Conservation (phyloP, 2,329 filamentous ascomycete genomes). For the Colletotrichum lini region DNA sequence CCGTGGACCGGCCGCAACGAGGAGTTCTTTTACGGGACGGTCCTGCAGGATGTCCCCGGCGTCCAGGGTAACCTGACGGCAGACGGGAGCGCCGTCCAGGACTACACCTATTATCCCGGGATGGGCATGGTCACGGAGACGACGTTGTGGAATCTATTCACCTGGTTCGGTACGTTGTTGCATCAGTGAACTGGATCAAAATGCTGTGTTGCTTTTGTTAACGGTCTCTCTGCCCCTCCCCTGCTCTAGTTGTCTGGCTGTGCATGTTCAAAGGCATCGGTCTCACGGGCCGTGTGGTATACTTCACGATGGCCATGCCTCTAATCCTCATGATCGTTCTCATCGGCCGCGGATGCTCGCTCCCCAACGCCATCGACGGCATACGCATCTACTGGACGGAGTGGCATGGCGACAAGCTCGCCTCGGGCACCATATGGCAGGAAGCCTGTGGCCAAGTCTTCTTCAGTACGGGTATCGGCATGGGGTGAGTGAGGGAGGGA, state of each 20-base stretch:
- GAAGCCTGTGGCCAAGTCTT: conserved; percentile 65
- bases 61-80: conserved; percentile 49
- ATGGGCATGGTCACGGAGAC: conserved; percentile 64
- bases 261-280: conserved; percentile 71
- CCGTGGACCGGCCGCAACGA: conserved; percentile 63
- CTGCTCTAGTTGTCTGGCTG: conserved; percentile 61
- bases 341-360: conserved; percentile 63
- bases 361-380: conserved; percentile 65
- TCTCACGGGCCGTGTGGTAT: conserved; percentile 67
- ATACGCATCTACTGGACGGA: conserved; percentile 57
- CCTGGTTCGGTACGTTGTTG: conserved; percentile 58
- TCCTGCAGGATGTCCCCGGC: conserved; percentile 46
- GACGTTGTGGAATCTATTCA: conserved; percentile 67
- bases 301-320: conserved; percentile 70
- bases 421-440: conserved; percentile 65
- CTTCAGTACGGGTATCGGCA: conserved; percentile 46
- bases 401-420: conserved; percentile 61
- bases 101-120: conserved; percentile 60
- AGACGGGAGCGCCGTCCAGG: conserved; percentile 52
- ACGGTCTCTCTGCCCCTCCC: no score
- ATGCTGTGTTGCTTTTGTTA: no score
- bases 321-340: conserved; percentile 67
- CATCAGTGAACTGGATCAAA: no score
- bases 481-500: background rate
- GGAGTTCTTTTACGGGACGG: conserved; percentile 52